phyloP scores from a whole-genome alignment of 2,329 filamentous ascomycete species.

The Paracamarosporium sp. region DNA sequence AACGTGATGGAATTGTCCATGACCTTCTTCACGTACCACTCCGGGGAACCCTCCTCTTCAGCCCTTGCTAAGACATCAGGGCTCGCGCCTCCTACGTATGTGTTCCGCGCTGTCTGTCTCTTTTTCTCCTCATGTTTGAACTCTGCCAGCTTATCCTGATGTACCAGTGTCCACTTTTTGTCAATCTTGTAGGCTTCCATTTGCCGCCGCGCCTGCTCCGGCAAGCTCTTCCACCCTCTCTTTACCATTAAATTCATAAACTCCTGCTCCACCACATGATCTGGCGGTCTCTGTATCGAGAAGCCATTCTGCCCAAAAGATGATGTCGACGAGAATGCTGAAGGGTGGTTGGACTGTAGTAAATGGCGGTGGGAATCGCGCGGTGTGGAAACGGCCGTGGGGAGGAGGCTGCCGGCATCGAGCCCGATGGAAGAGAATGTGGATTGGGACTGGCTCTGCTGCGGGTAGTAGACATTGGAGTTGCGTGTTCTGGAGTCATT shows the following conservation, averaged over 20 bases:
- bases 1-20: slow-evolving; percentile 94
- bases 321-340: slow-evolving; percentile 56
- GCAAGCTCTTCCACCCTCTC: slow-evolving; percentile 94
- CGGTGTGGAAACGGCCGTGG: slow-evolving; percentile 46
- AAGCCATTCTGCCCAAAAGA: slow-evolving; percentile 62
- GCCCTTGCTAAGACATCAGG: slow-evolving; percentile 74
- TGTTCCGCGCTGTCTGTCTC: slow-evolving; percentile 73
- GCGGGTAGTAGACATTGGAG: slow-evolving; percentile 57
- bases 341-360: slow-evolving; percentile 51
- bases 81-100: slow-evolving; percentile 62
- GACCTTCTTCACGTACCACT: slow-evolving; percentile 97
- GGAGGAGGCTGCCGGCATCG: slow-evolving; percentile 47
- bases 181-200: slow-evolving; percentile 94
- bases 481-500: slow-evolving; percentile 65
- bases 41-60: slow-evolving; percentile 93
- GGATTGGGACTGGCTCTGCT: slow-evolving; percentile 65
- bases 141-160: slow-evolving; percentile 93
- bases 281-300: slow-evolving; percentile 74
- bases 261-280: slow-evolving; percentile 85
- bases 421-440: slow-evolving; percentile 54
- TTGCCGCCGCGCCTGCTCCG: slow-evolving; percentile 90
- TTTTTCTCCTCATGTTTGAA: slow-evolving; percentile 94
- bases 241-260: slow-evolving; percentile 96
- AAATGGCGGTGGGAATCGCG: slow-evolving; percentile 52
- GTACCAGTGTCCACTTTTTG: slow-evolving; percentile 97